These are phyloP conservation scores for Candida vaughaniae DNA, from an alignment of 805 yeast species.

Conservation along the genomic window DNA sequence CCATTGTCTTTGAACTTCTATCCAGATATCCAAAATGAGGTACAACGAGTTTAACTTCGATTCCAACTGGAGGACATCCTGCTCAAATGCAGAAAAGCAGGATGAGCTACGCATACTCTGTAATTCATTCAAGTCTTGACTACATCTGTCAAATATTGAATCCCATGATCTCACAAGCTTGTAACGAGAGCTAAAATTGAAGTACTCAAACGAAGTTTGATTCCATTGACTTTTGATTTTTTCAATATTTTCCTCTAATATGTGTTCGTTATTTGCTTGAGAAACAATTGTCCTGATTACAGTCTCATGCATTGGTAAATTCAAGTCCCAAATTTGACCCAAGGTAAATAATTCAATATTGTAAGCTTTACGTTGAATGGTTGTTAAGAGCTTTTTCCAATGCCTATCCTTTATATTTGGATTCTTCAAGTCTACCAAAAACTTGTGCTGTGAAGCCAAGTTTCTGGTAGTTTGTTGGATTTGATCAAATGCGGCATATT, in stretches of 20 bases:
- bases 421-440: slow-evolving; percentile 49
- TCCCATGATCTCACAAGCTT: slow-evolving; percentile 71
- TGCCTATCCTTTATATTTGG: slow-evolving; percentile 64
- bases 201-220: slow-evolving; percentile 47
- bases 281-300: slow-evolving; percentile 49
- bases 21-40: slow-evolving; percentile 64
- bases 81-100: slow-evolving; percentile 58
- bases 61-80: slow-evolving; percentile 55
- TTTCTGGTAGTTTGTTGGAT: slow-evolving; percentile 48
- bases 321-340: slow-evolving; percentile 62
- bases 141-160: slow-evolving; percentile 52
- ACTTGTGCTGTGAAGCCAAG: slow-evolving; percentile 34
- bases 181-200: slow-evolving; percentile 50
- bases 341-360: slow-evolving; percentile 37
- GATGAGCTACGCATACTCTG: slow-evolving; percentile 71
- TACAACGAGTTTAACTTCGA: slow-evolving; percentile 50
- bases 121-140: slow-evolving; percentile 61
- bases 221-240: slow-evolving; percentile 59
- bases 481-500: slow-evolving; percentile 65
- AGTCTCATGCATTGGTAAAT: slow-evolving; percentile 45
- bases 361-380: slow-evolving; percentile 25
- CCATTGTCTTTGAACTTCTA: slow-evolving; percentile 88
- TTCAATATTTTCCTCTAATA: slow-evolving; percentile 56
- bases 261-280: slow-evolving; percentile 71
- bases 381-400: slow-evolving; percentile 51